Evolutionary conservation across 1,284 basidiomycete species (phyloP), one percentile per base, ranked within the genome.

Genomic region (Puccinia brachypodii): DNA sequence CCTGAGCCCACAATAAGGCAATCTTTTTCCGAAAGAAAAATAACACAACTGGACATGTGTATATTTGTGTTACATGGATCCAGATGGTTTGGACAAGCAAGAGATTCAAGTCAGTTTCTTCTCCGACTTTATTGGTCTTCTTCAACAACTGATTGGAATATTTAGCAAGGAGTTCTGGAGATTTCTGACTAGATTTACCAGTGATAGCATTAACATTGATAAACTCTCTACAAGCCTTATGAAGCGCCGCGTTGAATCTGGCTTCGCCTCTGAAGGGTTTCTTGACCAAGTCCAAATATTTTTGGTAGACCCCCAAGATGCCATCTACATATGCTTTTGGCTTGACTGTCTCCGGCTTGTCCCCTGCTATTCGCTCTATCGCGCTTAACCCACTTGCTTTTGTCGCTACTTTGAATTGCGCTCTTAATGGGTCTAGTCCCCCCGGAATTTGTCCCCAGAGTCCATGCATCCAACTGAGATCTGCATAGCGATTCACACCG

Each of bases 301-400:
- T 96, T 85, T 90, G 90, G 86, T 99, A 94, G 6, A 98, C 94
- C 79, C 93, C 92, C 40, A 99, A 89, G 69, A 99, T 87, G 0
- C 95, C 94, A 85, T 97, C 94, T 76, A 98, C 93, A 85, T 99
- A 99, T 69, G 93, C 92, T 87, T 96, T 96, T 31, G 96, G 94
- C 86, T 90, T 90, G 86, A 88, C 83, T 14, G 91, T 92, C 2
- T 91, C 90, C 28, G 74, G 82, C 1, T 82, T 75, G 1, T 83
- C 83, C 0, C 85, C 86, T 40, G 85, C 84, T 16, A 96, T 89
- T 86, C 94, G 95, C 79, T 92, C 91, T 36, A 99, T 92, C 0
- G 94, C 93, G 13, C 90, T 90, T 81, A 95, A 87, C 76, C 97
- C 97, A 8, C 93, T 91, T 83, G 91, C 90, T 89, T 97, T 98